Evolutionary conservation across 225 moss, liverwort and hornwort genomes (phyloP).

Genomic region (Marchantia polymorpha): DNA sequence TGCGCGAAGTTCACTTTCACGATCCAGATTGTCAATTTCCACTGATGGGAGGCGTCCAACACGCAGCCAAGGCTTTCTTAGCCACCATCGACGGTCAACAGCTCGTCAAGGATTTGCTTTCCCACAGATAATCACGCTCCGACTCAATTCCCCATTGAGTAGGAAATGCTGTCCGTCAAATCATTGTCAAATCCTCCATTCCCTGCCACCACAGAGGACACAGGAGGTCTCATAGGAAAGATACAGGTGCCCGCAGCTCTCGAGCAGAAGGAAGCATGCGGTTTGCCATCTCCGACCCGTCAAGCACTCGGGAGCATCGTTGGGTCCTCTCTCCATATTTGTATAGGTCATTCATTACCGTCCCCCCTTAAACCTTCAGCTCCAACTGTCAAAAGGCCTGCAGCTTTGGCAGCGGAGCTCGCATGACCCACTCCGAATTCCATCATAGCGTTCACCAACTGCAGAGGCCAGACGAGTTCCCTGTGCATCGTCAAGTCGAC

Average conservation of each 20-base stretch:
- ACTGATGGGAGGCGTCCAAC: constrained; percentile 51
- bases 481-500: not conserved
- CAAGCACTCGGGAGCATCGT: not conserved
- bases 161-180: not conserved
- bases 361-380: not conserved
- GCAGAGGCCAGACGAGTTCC: not conserved
- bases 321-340: not conserved
- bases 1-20: constrained; percentile 43
- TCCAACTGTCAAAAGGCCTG: not conserved
- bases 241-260: not conserved
- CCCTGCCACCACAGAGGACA: not conserved
- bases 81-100: constrained; percentile 39
- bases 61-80: constrained; percentile 43
- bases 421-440: not conserved
- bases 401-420: not conserved
- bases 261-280: not conserved
- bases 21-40: constrained; percentile 49
- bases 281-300: not conserved
- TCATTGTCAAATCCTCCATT: not conserved
- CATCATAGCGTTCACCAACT: not conserved
- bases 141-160: not conserved
- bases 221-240: not conserved
- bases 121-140: constrained; percentile 11
- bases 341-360: not conserved
- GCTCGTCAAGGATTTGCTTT: constrained; percentile 35